Base-by-base conservation (phyloP, 495 filamentous ascomycete genomes). In the Penicillium pancosmium region DNA sequence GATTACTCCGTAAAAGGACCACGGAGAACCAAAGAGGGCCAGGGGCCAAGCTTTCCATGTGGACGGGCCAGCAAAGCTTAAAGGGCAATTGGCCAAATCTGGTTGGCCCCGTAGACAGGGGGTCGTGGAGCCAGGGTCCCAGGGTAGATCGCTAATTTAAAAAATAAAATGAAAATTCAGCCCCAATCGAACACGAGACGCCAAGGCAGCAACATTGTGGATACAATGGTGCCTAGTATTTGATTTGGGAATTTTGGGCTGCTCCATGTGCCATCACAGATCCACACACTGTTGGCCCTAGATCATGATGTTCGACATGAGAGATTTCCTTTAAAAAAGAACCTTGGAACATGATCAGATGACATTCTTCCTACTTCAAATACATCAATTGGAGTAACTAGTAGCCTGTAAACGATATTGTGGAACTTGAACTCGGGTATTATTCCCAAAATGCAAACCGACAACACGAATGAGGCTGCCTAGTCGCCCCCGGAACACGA, bases 1-100 rank as follows among this genome's bases (percentile, higher is more conserved):
- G 27, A 31, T 4, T 9, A 23, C 23, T 23, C 3, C 23, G 23
- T 9, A 31, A 31, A 9, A 31, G 27, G 5, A 31, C 27, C 27
- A 6, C 5, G 1, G 27, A 31, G 27, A 6, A 31, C 27, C 27
- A 6, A 31, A 31, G 8, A 38, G 11, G 21, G 3, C 16, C 44
- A 47, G 54, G 54, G 44, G 53, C 46, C 54, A 56, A 56, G 54
- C 54, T 56, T 56, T 56, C 27, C 25, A 18, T 27, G 31, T 12
- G 21, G 33, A n/a, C 36, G 11, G 43, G 54, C 54, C 47, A 43
- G 44, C 35, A 31, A 50, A 56, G 43, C 54, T 56, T 56, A 56
- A 36, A 12, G 36, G 11, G 15, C 11, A 5, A n/a, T 38, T 4
- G 4, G 10, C 11, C 11, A 9, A 38, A 38, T 12, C 4, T 38